Percentiles rank a stretch among this genome's conserved stretches.
phyloP scores from a whole-genome alignment of 2,329 filamentous ascomycete genomes.

The Fusarium sublunatum region DNA sequence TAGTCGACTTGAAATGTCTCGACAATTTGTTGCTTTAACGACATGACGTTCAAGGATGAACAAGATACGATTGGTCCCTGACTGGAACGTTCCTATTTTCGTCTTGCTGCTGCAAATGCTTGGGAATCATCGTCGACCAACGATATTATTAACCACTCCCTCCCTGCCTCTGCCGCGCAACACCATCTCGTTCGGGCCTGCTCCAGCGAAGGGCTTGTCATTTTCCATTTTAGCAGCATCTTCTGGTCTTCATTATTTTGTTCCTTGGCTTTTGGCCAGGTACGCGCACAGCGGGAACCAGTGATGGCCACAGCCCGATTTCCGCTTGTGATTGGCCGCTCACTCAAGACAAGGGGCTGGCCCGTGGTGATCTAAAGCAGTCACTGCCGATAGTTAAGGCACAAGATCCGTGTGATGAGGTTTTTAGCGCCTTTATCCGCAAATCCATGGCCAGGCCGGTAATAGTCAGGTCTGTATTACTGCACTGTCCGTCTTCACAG shows the following conservation, averaged over 20 bases:
- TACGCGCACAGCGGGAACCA: constrained; percentile 16
- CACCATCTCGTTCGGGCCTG: constrained; percentile 9
- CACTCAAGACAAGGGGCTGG: constrained; percentile 23
- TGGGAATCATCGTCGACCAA: constrained; percentile 2
- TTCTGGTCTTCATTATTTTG: constrained; percentile 29
- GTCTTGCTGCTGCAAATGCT: constrained; percentile 4
- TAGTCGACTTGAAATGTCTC: constrained; percentile 4
- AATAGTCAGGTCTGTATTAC: constrained; percentile 33
- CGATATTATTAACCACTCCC: constrained; percentile 6
- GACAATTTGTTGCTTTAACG: constrained; percentile 11
- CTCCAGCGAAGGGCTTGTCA: constrained; percentile 30
- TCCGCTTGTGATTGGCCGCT: constrained; percentile 34
- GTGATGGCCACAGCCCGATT: constrained; percentile 35
- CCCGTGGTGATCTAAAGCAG: constrained; percentile 38
- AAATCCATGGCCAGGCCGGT: constrained; percentile 24
- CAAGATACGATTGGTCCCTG: constrained; percentile 4
- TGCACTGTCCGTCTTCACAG: constrained; percentile 28
- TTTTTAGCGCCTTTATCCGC: constrained; percentile 36
- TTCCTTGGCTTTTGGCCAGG: constrained; percentile 20
- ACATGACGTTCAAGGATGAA: background rate
- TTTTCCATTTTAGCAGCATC: constrained; percentile 22
- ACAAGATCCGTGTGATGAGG: constrained; percentile 31
- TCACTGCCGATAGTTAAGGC: constrained; percentile 36
- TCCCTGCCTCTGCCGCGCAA: constrained; percentile 1
- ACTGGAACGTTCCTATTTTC: constrained; percentile 27